Evolutionary conservation across 1,284 basidiomycete genomes (phyloP).

Genomic region (Austroboletus rostrupii): DNA sequence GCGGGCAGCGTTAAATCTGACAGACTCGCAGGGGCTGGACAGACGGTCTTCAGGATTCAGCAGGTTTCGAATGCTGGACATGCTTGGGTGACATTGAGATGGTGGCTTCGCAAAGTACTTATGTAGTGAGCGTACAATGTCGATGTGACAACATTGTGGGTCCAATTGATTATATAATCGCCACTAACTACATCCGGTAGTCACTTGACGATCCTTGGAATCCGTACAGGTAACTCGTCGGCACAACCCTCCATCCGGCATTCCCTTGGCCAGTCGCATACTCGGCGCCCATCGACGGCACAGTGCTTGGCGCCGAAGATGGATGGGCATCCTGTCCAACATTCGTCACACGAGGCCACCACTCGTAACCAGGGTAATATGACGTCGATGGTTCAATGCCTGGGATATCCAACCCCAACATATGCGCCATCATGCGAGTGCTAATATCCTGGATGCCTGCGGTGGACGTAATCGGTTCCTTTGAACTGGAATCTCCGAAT

Average conservation of each 20-base stretch:
- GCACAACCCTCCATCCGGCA: slow-evolving; percentile 19
- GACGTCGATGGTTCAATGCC: slow-evolving; percentile 59
- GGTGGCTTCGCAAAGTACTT: slow-evolving; percentile 8
- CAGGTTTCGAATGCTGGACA: slow-evolving; percentile 52
- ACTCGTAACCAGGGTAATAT: slow-evolving; percentile 68
- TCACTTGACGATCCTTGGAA: slow-evolving; percentile 15
- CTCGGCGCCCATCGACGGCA: slow-evolving; percentile 9
- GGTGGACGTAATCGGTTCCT: slow-evolving; percentile 15
- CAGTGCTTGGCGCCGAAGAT: slow-evolving; percentile 7
- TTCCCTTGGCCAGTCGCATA: slow-evolving; percentile 16
- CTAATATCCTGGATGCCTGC: slow-evolving; percentile 54
- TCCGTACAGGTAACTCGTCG: slow-evolving; percentile 19
- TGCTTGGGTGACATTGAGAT: slow-evolving; percentile 28
- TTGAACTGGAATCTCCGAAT: slow-evolving; percentile 31
- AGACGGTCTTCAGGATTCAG: slow-evolving; percentile 48
- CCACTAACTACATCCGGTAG: slow-evolving; percentile 19
- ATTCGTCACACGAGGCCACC: slow-evolving; percentile 55
- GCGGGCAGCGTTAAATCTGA: slow-evolving; percentile 11
- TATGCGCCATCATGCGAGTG: slow-evolving; percentile 64
- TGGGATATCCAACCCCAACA: slow-evolving; percentile 61
- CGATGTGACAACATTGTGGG: slow-evolving; percentile 25
- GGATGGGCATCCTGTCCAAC: slow-evolving; percentile 15
- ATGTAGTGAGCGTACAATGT: neutral
- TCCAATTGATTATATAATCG: slow-evolving; percentile 31
- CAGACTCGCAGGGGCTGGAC: slow-evolving; percentile 38